A percentile compares a stretch with the other conserved stretches of the same genome.
phyloP scores from a whole-genome alignment of 805 yeast genomes.

The Wickerhamiella dianesei region DNA sequence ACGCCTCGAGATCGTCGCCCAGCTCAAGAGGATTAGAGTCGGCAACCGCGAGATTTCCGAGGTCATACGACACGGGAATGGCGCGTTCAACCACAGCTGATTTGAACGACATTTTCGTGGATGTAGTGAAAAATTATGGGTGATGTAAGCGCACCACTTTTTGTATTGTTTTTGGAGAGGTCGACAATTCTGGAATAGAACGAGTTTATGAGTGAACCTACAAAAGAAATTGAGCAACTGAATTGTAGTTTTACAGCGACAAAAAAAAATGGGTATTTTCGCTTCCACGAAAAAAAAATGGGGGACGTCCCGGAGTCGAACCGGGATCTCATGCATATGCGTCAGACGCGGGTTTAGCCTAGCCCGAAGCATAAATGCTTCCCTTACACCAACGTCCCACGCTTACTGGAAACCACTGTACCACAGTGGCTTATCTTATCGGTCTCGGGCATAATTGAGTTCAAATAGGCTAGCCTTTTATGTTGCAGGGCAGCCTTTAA shows the following conservation, averaged over 20 bases:
- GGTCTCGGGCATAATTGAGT: too few relatives aligned
- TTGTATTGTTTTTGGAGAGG: neutral
- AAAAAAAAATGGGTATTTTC: neutral
- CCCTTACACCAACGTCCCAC: constrained; percentile 1
- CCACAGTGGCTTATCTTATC: neutral
- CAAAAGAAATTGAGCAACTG: too few relatives aligned
- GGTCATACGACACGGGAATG: constrained; percentile 76
- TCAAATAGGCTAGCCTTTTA: too few relatives aligned
- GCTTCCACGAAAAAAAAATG: neutral
- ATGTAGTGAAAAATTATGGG: too few relatives aligned
- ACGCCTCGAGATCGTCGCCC: constrained; percentile 34
- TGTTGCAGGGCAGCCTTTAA: too few relatives aligned
- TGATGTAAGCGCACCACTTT: neutral
- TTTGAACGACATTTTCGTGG: constrained; percentile 5
- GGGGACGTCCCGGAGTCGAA: constrained; percentile 1
- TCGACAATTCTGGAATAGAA: too few relatives aligned
- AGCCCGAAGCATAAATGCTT: constrained; percentile 1
- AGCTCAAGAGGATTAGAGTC: constrained; percentile 81
- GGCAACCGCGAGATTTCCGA: constrained; percentile 82
- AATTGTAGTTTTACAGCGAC: neutral
- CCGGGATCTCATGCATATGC: neutral
- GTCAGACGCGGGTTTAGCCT: neutral
- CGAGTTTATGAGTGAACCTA: too few relatives aligned
- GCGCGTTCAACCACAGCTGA: constrained; percentile 56
- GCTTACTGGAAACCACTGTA: neutral